A percentile compares a stretch with the other conserved stretches of the same genome.
phyloP scores from a whole-genome alignment of 2,329 filamentous ascomycete genomes.

The Xylariaceae sp. region DNA sequence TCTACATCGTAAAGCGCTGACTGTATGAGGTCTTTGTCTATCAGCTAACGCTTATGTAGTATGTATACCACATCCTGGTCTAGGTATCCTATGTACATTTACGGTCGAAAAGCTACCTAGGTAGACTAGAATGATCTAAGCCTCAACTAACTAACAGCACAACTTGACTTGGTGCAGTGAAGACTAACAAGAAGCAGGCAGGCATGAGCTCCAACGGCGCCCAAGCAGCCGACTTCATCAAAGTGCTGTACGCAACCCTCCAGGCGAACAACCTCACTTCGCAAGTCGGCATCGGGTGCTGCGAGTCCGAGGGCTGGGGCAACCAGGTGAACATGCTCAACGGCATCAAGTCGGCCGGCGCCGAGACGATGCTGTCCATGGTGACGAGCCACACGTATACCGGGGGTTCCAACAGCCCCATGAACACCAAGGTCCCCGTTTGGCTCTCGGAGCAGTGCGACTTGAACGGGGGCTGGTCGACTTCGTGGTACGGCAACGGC shows the following conservation, averaged over 20 bases:
- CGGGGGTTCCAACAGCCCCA: constrained; percentile 42
- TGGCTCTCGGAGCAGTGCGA: constrained; percentile 60
- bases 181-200: constrained; percentile 19
- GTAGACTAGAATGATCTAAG: not conserved
- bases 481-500: constrained; percentile 55
- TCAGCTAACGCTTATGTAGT: constrained; percentile 12
- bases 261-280: constrained; percentile 34
- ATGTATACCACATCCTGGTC: too few relatives aligned
- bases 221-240: constrained; percentile 40
- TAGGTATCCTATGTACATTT: too few relatives aligned
- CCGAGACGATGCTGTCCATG: constrained; percentile 43
- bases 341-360: constrained; percentile 44
- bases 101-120: not conserved
- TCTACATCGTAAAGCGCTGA: not conserved
- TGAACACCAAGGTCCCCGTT: constrained; percentile 45
- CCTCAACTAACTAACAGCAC: not conserved
- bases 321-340: constrained; percentile 47
- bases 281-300: constrained; percentile 39
- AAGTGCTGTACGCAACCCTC: constrained; percentile 34
- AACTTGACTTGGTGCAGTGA: not conserved
- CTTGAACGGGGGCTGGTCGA: constrained; percentile 51
- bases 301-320: constrained; percentile 47
- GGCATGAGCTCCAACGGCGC: constrained; percentile 38
- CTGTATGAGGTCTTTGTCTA: not conserved
- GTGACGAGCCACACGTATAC: constrained; percentile 52